Base-by-base conservation (phyloP, 805 yeast species). In the Candida nonsorbophila region DNA sequence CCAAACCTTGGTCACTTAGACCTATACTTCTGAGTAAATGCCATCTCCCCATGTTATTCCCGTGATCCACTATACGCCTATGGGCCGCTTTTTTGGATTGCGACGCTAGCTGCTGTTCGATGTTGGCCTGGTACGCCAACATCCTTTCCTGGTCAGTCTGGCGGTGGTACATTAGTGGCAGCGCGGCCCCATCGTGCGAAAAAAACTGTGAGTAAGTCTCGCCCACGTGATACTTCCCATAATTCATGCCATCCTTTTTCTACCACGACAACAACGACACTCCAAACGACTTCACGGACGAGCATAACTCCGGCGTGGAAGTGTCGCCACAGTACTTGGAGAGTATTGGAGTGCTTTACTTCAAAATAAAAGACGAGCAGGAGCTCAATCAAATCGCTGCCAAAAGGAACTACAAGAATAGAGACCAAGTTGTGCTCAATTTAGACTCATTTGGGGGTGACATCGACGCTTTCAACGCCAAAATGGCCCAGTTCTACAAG, bases 21-120 rank as follows among this genome's bases (percentile, higher is more conserved):
- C 69, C 58, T 44, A 74, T 53, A 51, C 71, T 44, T 47, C 71
- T 34, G 54, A 59, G 50, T 59, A 67, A 42, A 41, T 62, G 47
- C 71, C 83, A 77, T 36, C 84, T 58, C 3, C 85, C 84, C 69
- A 79, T 69, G 15, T 80, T 72, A 32, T 81, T 77, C 8, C 87
- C 88, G 55, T 79, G 84, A 51, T 84, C 95, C 5, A 81, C 77
- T 3, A 86, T 79, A 48, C 87, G 65, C 45, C 90, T 62, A 41
- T 75, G 74, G 10, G 74, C 66, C 3, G 71, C 59, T 41, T 68
- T 71, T 41, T 63, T 73, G 35, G 65, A 72, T 39, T 69, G 77
- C 25, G 61, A 59, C 26, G 60, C 63, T 28, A 61, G 49, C 44
- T 63, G 69, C 34, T 64, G 66, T 33, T 63, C 68, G 22, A 61